These are phyloP conservation scores for Boletus sp. DNA, from an alignment of 768 basidiomycete species.

Conservation along the genomic window DNA sequence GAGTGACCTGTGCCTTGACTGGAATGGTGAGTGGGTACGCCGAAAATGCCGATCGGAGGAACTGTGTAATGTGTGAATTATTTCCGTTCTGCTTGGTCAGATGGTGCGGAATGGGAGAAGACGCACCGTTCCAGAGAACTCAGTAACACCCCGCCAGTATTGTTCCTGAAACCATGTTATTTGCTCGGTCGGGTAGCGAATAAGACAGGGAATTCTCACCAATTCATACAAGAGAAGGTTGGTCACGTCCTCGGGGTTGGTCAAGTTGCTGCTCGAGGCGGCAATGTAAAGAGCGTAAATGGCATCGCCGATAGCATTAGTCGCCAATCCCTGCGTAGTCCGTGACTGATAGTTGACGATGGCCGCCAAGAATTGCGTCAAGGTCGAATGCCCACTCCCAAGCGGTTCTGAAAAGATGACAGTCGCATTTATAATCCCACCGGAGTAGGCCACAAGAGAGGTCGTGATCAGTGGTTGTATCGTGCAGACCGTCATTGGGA, in stretches of 20 bases:
- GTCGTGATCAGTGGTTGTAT: conserved; percentile 10
- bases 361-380: conserved; percentile 14
- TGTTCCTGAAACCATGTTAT: conserved; percentile 1
- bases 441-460: conserved; percentile 13
- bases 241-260: not conserved
- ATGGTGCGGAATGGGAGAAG: not conserved
- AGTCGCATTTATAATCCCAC: not conserved
- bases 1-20: not conserved
- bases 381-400: not conserved
- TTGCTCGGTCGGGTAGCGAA: too few species aligned
- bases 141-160: conserved; percentile 16
- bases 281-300: conserved; percentile 11
- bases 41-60: conserved; percentile 10
- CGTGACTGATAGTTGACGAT: conserved; percentile 3
- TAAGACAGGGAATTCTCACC: not conserved
- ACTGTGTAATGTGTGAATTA: not conserved
- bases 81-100: not conserved
- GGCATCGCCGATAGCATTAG: conserved; percentile 20
- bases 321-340: conserved; percentile 11
- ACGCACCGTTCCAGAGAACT: conserved; percentile 17
- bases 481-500: conserved; percentile 7
- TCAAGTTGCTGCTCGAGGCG: not conserved
- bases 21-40: not conserved
- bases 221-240: not conserved
- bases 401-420: not conserved